Conservation (phyloP, 768 basidiomycete genomes). For the Tulasnella calospora region DNA sequence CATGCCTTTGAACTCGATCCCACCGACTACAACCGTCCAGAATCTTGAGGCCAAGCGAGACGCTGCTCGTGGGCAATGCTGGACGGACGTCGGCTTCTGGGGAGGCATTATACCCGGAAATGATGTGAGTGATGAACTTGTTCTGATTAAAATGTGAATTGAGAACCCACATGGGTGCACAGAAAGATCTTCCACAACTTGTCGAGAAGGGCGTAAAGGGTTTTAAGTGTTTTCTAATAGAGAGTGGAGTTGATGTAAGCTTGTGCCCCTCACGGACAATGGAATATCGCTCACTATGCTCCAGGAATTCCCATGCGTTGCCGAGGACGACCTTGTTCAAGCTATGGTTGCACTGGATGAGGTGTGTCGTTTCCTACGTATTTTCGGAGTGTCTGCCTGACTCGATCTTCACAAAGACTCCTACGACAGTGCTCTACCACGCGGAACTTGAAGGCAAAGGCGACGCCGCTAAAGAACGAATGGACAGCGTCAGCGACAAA, state of each 20-base stretch:
- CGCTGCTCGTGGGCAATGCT: conserved; percentile 68
- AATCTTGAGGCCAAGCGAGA: conserved; percentile 67
- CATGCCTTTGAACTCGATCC: conserved; percentile 97
- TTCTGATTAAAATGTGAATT: neutral
- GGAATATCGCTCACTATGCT: neutral
- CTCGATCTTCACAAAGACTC: conserved; percentile 46
- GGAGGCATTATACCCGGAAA: conserved; percentile 93
- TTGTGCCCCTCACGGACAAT: neutral
- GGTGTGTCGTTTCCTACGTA: conserved; percentile 46
- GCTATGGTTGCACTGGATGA: conserved; percentile 62
- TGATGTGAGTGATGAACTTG: conserved; percentile 46
- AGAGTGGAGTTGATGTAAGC: conserved; percentile 87
- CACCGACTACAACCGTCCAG: conserved; percentile 82
- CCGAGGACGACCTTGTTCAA: conserved; percentile 56
- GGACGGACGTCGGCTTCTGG: conserved; percentile 86
- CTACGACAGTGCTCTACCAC: conserved; percentile 81
- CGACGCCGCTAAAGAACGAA: neutral
- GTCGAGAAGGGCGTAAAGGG: conserved; percentile 80
- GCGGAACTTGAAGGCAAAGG: conserved; percentile 68
- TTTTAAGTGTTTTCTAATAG: conserved; percentile 95
- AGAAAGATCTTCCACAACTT: conserved; percentile 73
- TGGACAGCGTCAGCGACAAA: conserved; percentile 26
- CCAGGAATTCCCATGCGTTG: conserved; percentile 90
- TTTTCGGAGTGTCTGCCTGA: neutral
- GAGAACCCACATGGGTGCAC: neutral